These are phyloP conservation scores for Wallacemonas sp. DNA, from an alignment of 208 protist species.

Conservation along the genomic window DNA sequence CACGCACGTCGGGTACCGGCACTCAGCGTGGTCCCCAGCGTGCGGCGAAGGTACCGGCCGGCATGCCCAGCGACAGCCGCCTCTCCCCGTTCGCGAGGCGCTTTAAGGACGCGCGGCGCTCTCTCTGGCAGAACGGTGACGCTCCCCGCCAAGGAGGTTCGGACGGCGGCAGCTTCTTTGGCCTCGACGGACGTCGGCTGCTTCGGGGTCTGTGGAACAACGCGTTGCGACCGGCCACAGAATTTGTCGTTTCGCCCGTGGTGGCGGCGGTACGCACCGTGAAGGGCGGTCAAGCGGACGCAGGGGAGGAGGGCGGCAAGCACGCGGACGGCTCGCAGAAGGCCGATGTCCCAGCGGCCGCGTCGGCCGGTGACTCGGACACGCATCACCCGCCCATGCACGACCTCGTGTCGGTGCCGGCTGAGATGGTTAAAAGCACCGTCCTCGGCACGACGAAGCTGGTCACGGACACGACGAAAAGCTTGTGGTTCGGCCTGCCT, in stretches of 20 bases:
- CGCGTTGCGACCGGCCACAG: not conserved
- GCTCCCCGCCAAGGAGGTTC: not conserved
- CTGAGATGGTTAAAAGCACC: slow-evolving; percentile 1
- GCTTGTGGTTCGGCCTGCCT: not conserved
- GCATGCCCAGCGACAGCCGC: not conserved
- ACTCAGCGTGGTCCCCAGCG: too few species aligned
- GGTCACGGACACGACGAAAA: not conserved
- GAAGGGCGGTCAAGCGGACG: not conserved
- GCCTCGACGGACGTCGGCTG: not conserved
- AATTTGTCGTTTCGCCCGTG: not conserved
- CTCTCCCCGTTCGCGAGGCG: slow-evolving; percentile 4
- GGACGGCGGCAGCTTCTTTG: not conserved
- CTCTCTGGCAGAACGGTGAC: not conserved
- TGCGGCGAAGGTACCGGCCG: too few species aligned
- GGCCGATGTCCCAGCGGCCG: not conserved
- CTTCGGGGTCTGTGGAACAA: not conserved
- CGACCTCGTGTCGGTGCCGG: not conserved
- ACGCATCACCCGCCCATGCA: not conserved
- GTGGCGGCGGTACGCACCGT: not conserved
- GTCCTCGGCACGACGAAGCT: slow-evolving; percentile 1
- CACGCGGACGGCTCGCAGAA: too few species aligned
- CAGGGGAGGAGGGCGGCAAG: not conserved
- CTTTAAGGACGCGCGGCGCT: not conserved
- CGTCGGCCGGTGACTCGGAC: not conserved
- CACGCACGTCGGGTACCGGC: too few species aligned